These are phyloP conservation scores for Botrytis fabae DNA, from an alignment of 2,329 filamentous ascomycete genomes.

Conservation along the genomic window DNA sequence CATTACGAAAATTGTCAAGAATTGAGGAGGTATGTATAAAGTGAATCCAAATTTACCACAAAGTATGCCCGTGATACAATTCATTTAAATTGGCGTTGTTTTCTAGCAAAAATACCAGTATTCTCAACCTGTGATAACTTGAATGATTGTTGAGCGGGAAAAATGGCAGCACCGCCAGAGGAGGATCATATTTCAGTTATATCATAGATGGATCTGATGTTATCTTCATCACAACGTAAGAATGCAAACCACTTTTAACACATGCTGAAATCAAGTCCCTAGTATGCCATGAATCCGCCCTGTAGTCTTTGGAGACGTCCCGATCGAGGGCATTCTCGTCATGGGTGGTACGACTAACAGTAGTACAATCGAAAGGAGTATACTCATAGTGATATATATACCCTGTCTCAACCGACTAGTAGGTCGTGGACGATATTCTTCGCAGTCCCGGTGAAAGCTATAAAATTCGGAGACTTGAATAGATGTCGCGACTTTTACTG, in stretches of 20 bases:
- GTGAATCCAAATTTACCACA: background rate
- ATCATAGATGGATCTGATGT: background rate
- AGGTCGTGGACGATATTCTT: background rate
- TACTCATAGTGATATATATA: rapidly evolving
- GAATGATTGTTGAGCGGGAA: no score
- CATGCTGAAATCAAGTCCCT: background rate
- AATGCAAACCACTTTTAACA: rapidly evolving
- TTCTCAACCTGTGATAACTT: background rate
- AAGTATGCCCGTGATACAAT: background rate
- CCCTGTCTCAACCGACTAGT: background rate
- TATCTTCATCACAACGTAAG: background rate
- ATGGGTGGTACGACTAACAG: background rate
- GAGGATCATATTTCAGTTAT: background rate
- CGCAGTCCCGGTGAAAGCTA: no score
- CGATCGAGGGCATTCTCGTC: background rate
- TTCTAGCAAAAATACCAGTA: background rate
- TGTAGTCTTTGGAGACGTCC: background rate
- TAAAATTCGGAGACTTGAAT: background rate
- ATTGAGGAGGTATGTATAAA: background rate
- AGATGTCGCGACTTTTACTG: no score
- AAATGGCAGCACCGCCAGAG: background rate
- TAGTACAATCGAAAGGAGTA: background rate
- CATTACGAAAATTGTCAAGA: no score
- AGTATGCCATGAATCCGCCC: background rate
- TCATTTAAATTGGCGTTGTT: background rate